Evolutionary conservation across 2,329 filamentous ascomycete species (phyloP).

Genomic region (Chrysosporium queenslandicum): DNA sequence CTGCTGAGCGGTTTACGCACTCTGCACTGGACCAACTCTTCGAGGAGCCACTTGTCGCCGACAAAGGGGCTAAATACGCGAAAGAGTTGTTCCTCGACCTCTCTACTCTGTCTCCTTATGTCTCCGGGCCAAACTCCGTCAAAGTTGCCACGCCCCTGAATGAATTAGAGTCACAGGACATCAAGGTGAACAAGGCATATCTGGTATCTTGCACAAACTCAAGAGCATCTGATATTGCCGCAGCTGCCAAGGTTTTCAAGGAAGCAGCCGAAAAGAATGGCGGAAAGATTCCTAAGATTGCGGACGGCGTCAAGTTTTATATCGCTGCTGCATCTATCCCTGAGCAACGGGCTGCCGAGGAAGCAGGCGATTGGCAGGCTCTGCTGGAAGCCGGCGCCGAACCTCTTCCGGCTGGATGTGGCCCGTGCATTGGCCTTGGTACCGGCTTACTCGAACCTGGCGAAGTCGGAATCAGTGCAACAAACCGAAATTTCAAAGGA

Average conservation of each 20-base stretch:
- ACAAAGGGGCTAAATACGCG: constrained; percentile 68
- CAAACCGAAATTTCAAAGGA: constrained; percentile 84
- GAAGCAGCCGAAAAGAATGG: constrained; percentile 55
- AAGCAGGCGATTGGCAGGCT: constrained; percentile 73
- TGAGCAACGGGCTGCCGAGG: constrained; percentile 70
- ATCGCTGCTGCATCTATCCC: constrained; percentile 73
- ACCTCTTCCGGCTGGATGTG: constrained; percentile 62
- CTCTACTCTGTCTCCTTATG: constrained; percentile 70
- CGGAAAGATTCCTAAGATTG: constrained; percentile 58
- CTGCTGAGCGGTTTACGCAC: constrained; percentile 58
- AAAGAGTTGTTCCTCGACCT: constrained; percentile 76
- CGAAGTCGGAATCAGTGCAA: constrained; percentile 76
- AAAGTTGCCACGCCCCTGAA: constrained; percentile 71
- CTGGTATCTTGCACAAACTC: constrained; percentile 86
- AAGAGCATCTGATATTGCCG: constrained; percentile 66
- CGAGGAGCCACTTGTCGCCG: constrained; percentile 55
- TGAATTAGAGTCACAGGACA: constrained; percentile 62
- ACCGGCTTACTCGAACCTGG: constrained; percentile 68
- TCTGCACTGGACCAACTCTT: constrained; percentile 62
- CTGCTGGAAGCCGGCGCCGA: constrained; percentile 71
- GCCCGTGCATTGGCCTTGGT: constrained; percentile 76
- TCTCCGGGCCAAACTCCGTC: constrained; percentile 82
- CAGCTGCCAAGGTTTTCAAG: constrained; percentile 75
- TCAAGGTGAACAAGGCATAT: constrained; percentile 74
- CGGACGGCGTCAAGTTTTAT: constrained; percentile 71